Percentiles rank a stretch among this genome's conserved stretches.
Evolutionary conservation across 1,139 yeast genomes (phyloP).

Genomic region (Sugiyamaella japonica): DNA sequence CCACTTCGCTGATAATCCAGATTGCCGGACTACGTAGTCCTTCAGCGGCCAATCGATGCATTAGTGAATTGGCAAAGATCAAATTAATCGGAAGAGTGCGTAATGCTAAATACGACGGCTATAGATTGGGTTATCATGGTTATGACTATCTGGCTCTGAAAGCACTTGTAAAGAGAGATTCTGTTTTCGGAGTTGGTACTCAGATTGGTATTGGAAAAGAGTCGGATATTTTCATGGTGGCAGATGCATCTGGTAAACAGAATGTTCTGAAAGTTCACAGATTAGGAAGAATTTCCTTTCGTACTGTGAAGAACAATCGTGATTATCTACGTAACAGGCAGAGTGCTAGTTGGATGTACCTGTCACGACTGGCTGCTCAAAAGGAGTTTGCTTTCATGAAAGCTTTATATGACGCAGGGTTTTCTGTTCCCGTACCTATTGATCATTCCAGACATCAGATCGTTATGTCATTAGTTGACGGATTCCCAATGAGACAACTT

Average conservation of each 20-base stretch:
- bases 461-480: slow-evolving; percentile 86
- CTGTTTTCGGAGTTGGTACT: slow-evolving; percentile 76
- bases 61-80: slow-evolving; percentile 83
- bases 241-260: slow-evolving; percentile 62
- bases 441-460: slow-evolving; percentile 92
- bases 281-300: slow-evolving; percentile 88
- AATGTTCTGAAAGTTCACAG: slow-evolving; percentile 87
- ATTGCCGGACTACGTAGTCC: slow-evolving; percentile 75
- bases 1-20: slow-evolving; percentile 78
- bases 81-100: slow-evolving; percentile 74
- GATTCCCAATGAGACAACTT: slow-evolving; percentile 85
- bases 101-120: slow-evolving; percentile 86
- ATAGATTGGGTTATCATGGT: slow-evolving; percentile 82
- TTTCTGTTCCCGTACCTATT: slow-evolving; percentile 82
- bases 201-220: slow-evolving; percentile 97
- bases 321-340: slow-evolving; percentile 78
- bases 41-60: slow-evolving; percentile 74
- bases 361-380: slow-evolving; percentile 86
- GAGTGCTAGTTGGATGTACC: slow-evolving; percentile 84
- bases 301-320: slow-evolving; percentile 88
- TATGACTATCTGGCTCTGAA: slow-evolving; percentile 88
- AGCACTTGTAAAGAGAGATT: slow-evolving; percentile 68
- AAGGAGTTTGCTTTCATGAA: slow-evolving; percentile 90
- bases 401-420: slow-evolving; percentile 69
- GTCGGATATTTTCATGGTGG: slow-evolving; percentile 89